A percentile compares a stretch with the other conserved stretches of the same genome.
These are phyloP conservation scores for Pichia ethanolica DNA, from an alignment of 805 yeast genomes.

Conservation along the genomic window DNA sequence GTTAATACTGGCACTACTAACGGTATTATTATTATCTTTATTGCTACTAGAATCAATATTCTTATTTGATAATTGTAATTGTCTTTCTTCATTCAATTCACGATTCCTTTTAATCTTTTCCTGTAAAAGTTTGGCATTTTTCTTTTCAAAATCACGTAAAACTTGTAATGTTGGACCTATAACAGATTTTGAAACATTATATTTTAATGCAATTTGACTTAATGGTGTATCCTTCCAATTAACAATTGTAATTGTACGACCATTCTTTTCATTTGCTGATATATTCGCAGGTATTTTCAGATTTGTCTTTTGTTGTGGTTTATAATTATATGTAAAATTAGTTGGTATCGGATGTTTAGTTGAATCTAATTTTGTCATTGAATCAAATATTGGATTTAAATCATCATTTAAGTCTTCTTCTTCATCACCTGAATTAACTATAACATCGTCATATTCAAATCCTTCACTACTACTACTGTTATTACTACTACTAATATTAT, in stretches of 20 bases:
- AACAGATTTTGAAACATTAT: constrained; percentile 17
- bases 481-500: too few relatives aligned
- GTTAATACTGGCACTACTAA: too few relatives aligned
- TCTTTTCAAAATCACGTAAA: constrained; percentile 4
- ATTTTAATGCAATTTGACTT: constrained; percentile 22
- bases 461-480: neutral
- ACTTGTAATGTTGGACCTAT: constrained; percentile 3
- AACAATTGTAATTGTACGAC: neutral
- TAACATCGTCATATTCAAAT: neutral
- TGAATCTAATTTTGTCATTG: neutral
- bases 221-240: constrained; percentile 24
- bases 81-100: neutral
- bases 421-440: neutral
- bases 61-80: neutral
- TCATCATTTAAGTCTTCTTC: neutral
- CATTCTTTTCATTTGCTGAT: neutral
- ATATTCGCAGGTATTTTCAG: constrained; percentile 1
- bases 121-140: neutral
- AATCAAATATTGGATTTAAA: neutral
- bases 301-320: neutral
- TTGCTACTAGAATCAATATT: too few relatives aligned
- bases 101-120: neutral
- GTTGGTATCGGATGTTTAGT: neutral
- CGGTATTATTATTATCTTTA: too few relatives aligned
- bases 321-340: constrained; percentile 1